A percentile compares a stretch with the other conserved stretches of the same genome.
phyloP scores from a whole-genome alignment of 2,329 filamentous ascomycete genomes.

The Parasarocladium wereldwijsianum region DNA sequence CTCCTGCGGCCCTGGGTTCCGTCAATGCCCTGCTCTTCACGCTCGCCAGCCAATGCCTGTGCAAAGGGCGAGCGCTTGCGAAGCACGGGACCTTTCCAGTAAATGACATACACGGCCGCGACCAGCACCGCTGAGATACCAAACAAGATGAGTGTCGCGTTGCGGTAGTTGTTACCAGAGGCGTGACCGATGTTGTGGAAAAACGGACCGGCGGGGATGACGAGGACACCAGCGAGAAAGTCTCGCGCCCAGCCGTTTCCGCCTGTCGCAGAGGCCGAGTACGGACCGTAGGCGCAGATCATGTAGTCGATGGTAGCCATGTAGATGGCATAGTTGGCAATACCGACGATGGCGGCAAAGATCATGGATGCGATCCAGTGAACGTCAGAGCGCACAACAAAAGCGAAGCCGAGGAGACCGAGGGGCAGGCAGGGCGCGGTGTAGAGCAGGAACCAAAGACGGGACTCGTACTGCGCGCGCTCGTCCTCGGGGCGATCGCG shows the following conservation, averaged over 20 bases:
- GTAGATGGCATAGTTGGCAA: slow-evolving; percentile 61
- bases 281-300: slow-evolving; percentile 58
- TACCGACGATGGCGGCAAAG: slow-evolving; percentile 49
- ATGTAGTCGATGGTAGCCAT: slow-evolving; percentile 69
- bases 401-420: slow-evolving; percentile 54
- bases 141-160: slow-evolving; percentile 2
- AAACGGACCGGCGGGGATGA: slow-evolving; percentile 50
- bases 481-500: slow-evolving; percentile 34
- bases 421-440: slow-evolving; percentile 45
- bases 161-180: slow-evolving; percentile 3
- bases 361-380: slow-evolving; percentile 56
- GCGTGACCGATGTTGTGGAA: slow-evolving; percentile 40
- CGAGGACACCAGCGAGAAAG: slow-evolving; percentile 56
- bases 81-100: slow-evolving; percentile 7
- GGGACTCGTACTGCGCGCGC: slow-evolving; percentile 51
- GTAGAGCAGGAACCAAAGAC: slow-evolving; percentile 49
- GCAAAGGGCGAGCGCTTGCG: slow-evolving; percentile 8
- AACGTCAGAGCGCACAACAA: slow-evolving; percentile 38
- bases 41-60: slow-evolving; percentile 1
- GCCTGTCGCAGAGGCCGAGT: slow-evolving; percentile 59
- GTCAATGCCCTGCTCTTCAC: slow-evolving; percentile 3
- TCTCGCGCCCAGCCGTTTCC: slow-evolving; percentile 63
- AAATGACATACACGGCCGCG: slow-evolving; percentile 6
- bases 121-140: neutral
- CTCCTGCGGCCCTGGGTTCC: no score